Percentiles rank a stretch among this genome's conserved stretches.
Evolutionary conservation across 1,284 basidiomycete species (phyloP).

Genomic region (Sporisorium iseilematis-ciliati): DNA sequence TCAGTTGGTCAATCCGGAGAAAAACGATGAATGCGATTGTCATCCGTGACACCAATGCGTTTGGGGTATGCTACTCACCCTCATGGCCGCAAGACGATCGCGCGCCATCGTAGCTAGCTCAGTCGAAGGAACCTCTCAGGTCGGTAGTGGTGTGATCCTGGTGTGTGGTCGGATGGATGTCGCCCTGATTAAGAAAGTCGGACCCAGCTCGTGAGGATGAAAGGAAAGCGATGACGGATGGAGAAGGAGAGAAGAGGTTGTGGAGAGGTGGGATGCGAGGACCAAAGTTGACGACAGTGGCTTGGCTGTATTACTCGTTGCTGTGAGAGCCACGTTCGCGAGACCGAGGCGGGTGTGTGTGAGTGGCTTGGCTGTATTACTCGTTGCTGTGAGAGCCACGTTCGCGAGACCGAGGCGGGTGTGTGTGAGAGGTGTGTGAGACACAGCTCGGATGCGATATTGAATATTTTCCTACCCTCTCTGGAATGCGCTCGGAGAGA

Average conservation of each 20-base stretch:
- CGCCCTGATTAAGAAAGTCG: not conserved
- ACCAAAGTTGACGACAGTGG: too few relatives aligned
- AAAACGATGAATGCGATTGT: not conserved
- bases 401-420: too few relatives aligned
- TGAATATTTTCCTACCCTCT: too few relatives aligned
- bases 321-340: not conserved
- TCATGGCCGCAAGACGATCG: constrained; percentile 60
- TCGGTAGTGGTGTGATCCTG: not conserved
- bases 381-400: not conserved
- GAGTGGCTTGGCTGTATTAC: not conserved
- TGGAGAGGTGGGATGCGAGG: not conserved
- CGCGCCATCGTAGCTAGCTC: constrained; percentile 42
- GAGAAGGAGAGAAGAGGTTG: not conserved
- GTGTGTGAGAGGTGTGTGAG: too few relatives aligned
- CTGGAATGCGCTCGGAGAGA: too few relatives aligned
- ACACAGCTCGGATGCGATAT: too few relatives aligned
- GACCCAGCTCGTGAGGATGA: too few relatives aligned
- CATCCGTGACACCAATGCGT: not conserved
- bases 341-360: not conserved
- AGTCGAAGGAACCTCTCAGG: not conserved
- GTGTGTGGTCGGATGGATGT: constrained; percentile 1
- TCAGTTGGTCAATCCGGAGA: constrained; percentile 3
- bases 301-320: not conserved
- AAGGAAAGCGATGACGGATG: constrained; percentile 5
- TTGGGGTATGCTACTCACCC: constrained; percentile 27